phyloP scores from a whole-genome alignment of 2,329 filamentous ascomycete genomes.

The Simplicillium sp. region DNA sequence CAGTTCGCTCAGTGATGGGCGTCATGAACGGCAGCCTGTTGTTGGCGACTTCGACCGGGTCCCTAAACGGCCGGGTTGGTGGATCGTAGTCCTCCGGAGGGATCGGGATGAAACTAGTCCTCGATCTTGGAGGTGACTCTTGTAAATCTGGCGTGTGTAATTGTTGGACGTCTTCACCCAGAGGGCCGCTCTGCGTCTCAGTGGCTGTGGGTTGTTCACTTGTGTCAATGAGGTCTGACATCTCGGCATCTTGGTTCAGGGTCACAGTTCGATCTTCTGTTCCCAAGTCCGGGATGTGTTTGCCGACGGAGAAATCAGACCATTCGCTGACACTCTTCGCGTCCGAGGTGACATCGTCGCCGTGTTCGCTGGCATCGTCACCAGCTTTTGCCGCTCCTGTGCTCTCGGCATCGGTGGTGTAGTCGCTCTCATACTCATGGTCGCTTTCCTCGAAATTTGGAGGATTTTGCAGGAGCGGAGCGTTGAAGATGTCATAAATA shows the following conservation, averaged over 20 bases:
- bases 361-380: conserved; percentile 32
- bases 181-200: conserved; percentile 16
- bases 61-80: conserved; percentile 69
- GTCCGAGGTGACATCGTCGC: conserved; percentile 42
- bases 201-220: not conserved
- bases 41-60: conserved; percentile 71
- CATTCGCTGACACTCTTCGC: conserved; percentile 66
- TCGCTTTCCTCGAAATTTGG: conserved; percentile 31
- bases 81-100: conserved; percentile 82
- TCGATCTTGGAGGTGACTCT: conserved; percentile 40
- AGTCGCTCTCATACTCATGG: conserved; percentile 64
- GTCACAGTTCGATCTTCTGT: conserved; percentile 11
- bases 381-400: conserved; percentile 65
- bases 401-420: conserved; percentile 79
- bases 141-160: conserved; percentile 31
- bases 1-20: conserved; percentile 91
- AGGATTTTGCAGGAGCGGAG: conserved; percentile 40
- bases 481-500: conserved; percentile 95
- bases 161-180: conserved; percentile 28
- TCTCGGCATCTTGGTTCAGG: conserved; percentile 7
- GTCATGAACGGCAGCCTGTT: conserved; percentile 97
- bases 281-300: conserved; percentile 50
- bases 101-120: conserved; percentile 65
- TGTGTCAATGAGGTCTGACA: conserved; percentile 17
- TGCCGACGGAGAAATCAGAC: conserved; percentile 76